These are phyloP conservation scores for Phytophthora capsici DNA, from an alignment of 352 stramenopile genomes.

Conservation along the genomic window DNA sequence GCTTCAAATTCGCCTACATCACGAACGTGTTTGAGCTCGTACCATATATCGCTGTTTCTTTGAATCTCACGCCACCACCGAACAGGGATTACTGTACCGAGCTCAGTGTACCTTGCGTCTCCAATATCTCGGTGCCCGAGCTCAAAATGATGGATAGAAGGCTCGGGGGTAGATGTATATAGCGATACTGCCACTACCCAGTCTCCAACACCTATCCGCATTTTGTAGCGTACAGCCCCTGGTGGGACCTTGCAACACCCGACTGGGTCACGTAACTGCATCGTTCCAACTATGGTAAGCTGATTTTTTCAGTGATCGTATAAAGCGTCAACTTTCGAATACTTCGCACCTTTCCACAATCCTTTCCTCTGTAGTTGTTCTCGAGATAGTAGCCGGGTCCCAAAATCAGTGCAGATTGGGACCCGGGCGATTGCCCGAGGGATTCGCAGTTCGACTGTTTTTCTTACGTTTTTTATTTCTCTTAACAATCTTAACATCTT, in stretches of 20 bases:
- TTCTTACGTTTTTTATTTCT: too few relatives aligned
- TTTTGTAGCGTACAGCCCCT: not conserved
- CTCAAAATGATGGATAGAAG: not conserved
- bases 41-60: constrained; percentile 16
- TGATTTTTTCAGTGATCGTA: not conserved
- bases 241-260: not conserved
- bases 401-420: not conserved
- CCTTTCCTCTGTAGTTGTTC: not conserved
- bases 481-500: too few relatives aligned
- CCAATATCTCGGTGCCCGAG: not conserved
- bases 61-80: constrained; percentile 8
- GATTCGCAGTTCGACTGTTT: too few relatives aligned
- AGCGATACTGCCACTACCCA: not conserved
- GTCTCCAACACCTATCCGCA: not conserved
- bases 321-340: not conserved
- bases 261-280: not conserved
- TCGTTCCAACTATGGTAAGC: not conserved
- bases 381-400: not conserved
- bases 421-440: too few relatives aligned
- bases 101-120: too few relatives aligned
- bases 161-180: not conserved
- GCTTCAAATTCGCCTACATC: constrained; percentile 1
- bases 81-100: too few relatives aligned
- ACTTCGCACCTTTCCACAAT: not conserved
- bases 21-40: not conserved